Base-by-base conservation (phyloP, 2,329 filamentous ascomycete genomes). In the Claviceps sorghi region DNA sequence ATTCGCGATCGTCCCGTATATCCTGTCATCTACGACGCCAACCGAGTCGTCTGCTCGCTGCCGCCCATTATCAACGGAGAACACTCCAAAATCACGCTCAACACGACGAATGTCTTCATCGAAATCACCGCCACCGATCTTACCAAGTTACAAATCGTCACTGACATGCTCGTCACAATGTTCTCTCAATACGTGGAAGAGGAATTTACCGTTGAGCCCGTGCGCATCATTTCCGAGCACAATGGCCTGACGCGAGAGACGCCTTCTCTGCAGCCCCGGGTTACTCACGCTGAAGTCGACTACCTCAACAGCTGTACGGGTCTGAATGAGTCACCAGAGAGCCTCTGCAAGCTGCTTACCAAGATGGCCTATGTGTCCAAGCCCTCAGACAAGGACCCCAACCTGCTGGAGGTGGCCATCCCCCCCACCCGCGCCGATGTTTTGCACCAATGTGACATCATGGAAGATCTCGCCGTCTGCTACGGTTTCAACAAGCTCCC, bases 401-500 rank as follows among this genome's bases (percentile, higher is more conserved):
- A 87, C 64, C 72, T 93, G 49, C 75, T 95, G 55, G 84, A 94
- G 62, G 83, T 97, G 30, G 78, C 83, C 38, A 80, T 97, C 26
- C 93, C 93, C 9, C 81, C 90, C 34, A 97, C 90, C 47, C 82
- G 93, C 56, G 91, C 93, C 48, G 93, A 98, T 67, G 84, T 98
- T 43, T 82, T 98, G 34, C 93, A 98, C 69, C 86, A 96, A 65
- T 94, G 89, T 61, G 93, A 98, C 66, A 87, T 98, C 59, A 98
- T 98, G 91, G 93, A 98, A 72, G 94, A 98, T 65, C 83, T 94
- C 21, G 93, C 89, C 42, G 93, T 98, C 58, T 89, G 88, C 51
- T 96, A 97, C 67, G 93, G 94, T 58, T 98, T 95, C 79, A 98
- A 98, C 76, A 88, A 86, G 57, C 83, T 98, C 19, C 90, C 91